Percentiles rank a stretch among this genome's conserved stretches.
Conservation (phyloP, 202 grass and related monocot genomes). For the Digitaria exilis region DNA sequence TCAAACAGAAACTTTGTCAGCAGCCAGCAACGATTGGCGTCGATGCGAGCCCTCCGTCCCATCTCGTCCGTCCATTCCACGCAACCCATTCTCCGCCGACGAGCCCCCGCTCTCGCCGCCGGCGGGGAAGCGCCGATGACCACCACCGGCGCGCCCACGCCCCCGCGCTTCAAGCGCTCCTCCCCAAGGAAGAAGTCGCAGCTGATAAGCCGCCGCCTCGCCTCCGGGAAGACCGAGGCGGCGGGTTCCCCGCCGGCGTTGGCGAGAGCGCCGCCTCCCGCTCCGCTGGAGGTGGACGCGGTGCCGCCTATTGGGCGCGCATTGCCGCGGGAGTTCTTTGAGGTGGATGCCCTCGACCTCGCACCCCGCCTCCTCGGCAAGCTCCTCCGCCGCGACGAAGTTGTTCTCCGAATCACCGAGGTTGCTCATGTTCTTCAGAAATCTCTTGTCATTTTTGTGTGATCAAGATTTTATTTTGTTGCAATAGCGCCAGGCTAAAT, state of each 20-base stretch:
- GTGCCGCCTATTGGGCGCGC: neutral
- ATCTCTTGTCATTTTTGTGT: neutral
- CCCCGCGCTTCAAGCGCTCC: slow-evolving; percentile 63
- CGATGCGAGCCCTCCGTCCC: neutral
- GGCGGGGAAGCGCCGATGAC: slow-evolving; percentile 40
- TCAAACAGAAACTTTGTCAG: neutral
- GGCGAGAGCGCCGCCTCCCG: neutral
- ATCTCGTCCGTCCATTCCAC: slow-evolving; percentile 48
- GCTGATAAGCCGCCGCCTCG: slow-evolving; percentile 28
- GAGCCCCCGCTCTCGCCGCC: neutral
- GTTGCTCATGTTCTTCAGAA: slow-evolving; percentile 25
- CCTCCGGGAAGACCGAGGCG: neutral
- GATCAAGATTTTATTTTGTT: neutral
- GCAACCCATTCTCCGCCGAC: neutral
- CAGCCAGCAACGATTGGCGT: neutral
- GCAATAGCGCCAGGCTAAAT: neutral
- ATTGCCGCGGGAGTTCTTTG: slow-evolving; percentile 73
- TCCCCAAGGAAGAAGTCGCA: slow-evolving; percentile 43
- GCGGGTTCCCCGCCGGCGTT: neutral
- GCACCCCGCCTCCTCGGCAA: slow-evolving; percentile 90
- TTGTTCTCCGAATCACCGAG: slow-evolving; percentile 92
- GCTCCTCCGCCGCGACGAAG: slow-evolving; percentile 72
- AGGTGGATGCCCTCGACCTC: slow-evolving; percentile 80
- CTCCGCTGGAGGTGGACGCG: neutral
- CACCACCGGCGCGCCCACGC: slow-evolving; percentile 10